Base-by-base conservation (phyloP, 139 green algal genomes). In the Chlorella sp. region DNA sequence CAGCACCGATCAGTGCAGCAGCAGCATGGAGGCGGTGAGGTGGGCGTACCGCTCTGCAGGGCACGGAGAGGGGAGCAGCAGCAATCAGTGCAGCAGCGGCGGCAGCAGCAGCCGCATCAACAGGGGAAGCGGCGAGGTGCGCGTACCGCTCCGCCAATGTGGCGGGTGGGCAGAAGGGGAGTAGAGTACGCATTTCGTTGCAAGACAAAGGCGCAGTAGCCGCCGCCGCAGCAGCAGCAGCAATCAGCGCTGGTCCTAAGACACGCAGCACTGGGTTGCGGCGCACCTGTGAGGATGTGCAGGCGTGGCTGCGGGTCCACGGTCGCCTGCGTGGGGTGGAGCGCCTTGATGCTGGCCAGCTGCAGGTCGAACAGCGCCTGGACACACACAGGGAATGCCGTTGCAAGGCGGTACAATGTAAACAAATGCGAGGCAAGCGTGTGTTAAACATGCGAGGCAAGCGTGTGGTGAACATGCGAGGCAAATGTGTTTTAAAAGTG, bases 291-390 rank as follows among this genome's bases (percentile, higher is more conserved):
- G 26, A 86, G 72, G 32, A 81, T 76, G 56, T 81, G 72, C 40
- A 86, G 56, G 28, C 69, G 69, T 4, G 81, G 81, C 7, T 54
- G 73, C 69, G 41, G 54, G 54, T 81, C 82, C 40, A 76, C 56
- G 58, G 44, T 76, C 44, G 79, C n/a, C 44, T 76, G 72, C 1
- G 70, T 64, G 54, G 70, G 44, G 70, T 76, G 82, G 72, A 86
- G 40, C 11, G 81, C 54, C 51, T 94, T 91, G 38, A 97, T 85
- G 83, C 86, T 94, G 41, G 72, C 56, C 68, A 95, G 85, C 89
- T 97, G 94, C 30, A 87, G 19, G 80, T 98, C 96, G 76, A 96
- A 96, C 40, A 98, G 72, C 38, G 90, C 72, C 93, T 97, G 88
- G 58, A 67, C 1, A n/a, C n/a, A n/a, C n/a, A n/a, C n/a, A n/a